These are phyloP conservation scores for Talaromyces sp. DNA, from an alignment of 2,329 filamentous ascomycete species.

Conservation along the genomic window DNA sequence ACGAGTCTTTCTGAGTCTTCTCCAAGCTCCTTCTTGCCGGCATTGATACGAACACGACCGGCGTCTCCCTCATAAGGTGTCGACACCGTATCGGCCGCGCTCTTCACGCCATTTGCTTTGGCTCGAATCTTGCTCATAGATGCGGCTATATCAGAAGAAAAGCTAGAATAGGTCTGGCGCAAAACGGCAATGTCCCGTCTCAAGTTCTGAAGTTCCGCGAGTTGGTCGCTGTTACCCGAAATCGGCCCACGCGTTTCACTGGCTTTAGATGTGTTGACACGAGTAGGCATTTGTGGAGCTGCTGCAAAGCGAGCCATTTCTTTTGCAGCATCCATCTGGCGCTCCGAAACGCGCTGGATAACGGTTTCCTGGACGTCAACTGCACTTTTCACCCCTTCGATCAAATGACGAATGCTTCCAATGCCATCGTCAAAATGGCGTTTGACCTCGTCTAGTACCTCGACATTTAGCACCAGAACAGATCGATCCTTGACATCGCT, in stretches of 20 bases:
- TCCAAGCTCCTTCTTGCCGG: slow-evolving; percentile 79
- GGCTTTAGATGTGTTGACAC: slow-evolving; percentile 26
- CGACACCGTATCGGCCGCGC: slow-evolving; percentile 63
- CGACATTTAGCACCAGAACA: slow-evolving; percentile 90
- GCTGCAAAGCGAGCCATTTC: slow-evolving; percentile 68
- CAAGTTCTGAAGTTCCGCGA: slow-evolving; percentile 73
- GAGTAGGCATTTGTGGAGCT: slow-evolving; percentile 33
- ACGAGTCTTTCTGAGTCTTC: slow-evolving; percentile 87
- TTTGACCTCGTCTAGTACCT: slow-evolving; percentile 92
- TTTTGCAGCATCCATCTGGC: slow-evolving; percentile 81
- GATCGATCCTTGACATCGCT: slow-evolving; percentile 89
- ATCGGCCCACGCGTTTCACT: slow-evolving; percentile 16
- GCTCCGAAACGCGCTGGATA: slow-evolving; percentile 80
- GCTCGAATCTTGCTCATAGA: slow-evolving; percentile 78
- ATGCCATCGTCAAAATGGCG: slow-evolving; percentile 91
- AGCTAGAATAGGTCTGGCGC: slow-evolving; percentile 86
- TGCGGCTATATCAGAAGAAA: slow-evolving; percentile 78
- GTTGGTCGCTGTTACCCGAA: slow-evolving; percentile 51
- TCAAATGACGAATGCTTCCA: slow-evolving; percentile 68
- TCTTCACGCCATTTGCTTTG: slow-evolving; percentile 78
- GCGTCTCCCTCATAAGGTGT: slow-evolving; percentile 67
- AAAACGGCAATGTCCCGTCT: slow-evolving; percentile 85
- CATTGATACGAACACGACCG: slow-evolving; percentile 79
- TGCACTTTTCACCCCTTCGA: slow-evolving; percentile 80
- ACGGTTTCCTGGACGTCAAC: slow-evolving; percentile 77